A percentile compares a stretch with the other conserved stretches of the same genome.
phyloP scores from a whole-genome alignment of 2,329 filamentous ascomycete genomes.

The Huntiella bhutanensis region DNA sequence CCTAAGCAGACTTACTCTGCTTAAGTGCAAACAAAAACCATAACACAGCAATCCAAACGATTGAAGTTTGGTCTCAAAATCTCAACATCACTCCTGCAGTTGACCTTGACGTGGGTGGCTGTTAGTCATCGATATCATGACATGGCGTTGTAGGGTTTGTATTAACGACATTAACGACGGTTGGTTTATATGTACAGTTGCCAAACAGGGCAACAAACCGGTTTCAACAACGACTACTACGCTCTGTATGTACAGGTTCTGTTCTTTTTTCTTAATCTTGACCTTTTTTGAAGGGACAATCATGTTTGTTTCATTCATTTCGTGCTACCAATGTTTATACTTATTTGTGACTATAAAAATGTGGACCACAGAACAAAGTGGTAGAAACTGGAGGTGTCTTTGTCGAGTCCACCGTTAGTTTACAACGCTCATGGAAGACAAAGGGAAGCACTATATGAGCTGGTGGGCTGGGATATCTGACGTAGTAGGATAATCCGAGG shows the following conservation, averaged over 20 bases:
- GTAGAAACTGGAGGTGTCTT: too few species aligned
- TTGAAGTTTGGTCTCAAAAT: conserved; percentile 4
- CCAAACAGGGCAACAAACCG: conserved; percentile 18
- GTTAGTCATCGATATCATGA: not conserved
- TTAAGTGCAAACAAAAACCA: conserved; percentile 1
- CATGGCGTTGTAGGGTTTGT: conserved; percentile 11
- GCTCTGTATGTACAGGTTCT: not conserved
- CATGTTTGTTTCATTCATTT: too few species aligned
- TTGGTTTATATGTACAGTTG: conserved; percentile 6
- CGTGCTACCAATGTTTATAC: too few species aligned
- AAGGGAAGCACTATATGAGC: too few species aligned
- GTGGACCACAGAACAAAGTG: too few species aligned
- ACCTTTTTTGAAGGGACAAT: too few species aligned
- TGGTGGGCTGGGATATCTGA: too few species aligned
- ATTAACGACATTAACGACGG: conserved; percentile 7
- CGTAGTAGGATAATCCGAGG: too few species aligned
- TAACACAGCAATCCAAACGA: too few species aligned
- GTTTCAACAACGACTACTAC: conserved; percentile 34
- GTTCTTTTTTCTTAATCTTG: not conserved
- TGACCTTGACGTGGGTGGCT: not conserved
- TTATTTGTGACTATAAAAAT: too few species aligned
- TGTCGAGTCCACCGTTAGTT: too few species aligned
- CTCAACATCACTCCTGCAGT: conserved; percentile 8
- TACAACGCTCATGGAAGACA: too few species aligned
- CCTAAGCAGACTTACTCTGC: conserved; percentile 59